Conservation (phyloP, 306 rosid genomes). For the Acacia crassicarpa region DNA sequence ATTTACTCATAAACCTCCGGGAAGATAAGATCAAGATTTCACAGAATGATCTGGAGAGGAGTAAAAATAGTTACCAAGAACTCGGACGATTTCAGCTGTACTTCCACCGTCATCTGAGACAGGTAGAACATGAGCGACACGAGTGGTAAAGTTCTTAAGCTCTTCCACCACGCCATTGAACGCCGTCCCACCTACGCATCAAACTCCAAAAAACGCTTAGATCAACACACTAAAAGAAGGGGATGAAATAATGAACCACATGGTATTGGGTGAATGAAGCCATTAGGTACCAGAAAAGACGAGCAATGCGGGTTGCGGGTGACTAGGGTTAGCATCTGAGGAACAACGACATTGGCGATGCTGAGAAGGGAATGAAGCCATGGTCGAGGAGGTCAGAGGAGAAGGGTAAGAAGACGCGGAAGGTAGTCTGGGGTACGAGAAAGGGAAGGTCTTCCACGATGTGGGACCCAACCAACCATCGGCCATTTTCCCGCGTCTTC, state of each 20-base stretch:
- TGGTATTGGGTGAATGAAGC: background rate
- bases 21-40: background rate
- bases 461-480: constrained; percentile 54
- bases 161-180: constrained; percentile 91
- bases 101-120: constrained; percentile 98
- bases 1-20: background rate
- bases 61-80: constrained; percentile 52
- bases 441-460: constrained; percentile 1
- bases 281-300: constrained; percentile 63
- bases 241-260: background rate
- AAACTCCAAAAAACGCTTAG: background rate
- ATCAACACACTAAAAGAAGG: background rate
- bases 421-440: constrained; percentile 30
- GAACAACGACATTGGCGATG: constrained; percentile 42
- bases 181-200: constrained; percentile 73
- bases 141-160: constrained; percentile 71
- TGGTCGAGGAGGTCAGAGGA: constrained; percentile 24
- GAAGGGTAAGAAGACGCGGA: background rate
- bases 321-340: constrained; percentile 44
- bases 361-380: constrained; percentile 54
- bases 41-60: background rate
- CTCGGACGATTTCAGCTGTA: constrained; percentile 96
- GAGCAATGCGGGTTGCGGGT: constrained; percentile 59
- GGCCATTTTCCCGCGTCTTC: constrained; percentile 56
- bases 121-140: constrained; percentile 97